Percentiles rank a stretch among this genome's conserved stretches.
These are phyloP conservation scores for Candida sp. DNA, from an alignment of 1,139 yeast species.

Conservation along the genomic window DNA sequence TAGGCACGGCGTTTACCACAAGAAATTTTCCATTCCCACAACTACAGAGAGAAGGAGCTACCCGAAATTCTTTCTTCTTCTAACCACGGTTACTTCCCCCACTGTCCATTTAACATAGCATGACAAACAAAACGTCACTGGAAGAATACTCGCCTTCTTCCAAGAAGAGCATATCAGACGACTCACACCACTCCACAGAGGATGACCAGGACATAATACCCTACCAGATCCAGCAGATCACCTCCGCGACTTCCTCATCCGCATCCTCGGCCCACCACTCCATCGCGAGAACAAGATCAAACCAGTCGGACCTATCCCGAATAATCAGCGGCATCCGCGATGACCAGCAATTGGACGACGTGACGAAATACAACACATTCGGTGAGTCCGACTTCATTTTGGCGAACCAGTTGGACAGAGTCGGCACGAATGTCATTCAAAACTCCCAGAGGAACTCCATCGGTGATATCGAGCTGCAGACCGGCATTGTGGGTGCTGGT, in stretches of 20 bases:
- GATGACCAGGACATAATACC: background rate
- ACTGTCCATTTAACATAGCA: too few relatives aligned
- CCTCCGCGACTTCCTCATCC: background rate
- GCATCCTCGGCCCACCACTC: background rate
- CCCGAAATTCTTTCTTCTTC: too few relatives aligned
- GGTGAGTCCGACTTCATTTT: slow-evolving; percentile 26
- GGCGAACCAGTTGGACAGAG: slow-evolving; percentile 24
- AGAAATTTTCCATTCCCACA: too few relatives aligned
- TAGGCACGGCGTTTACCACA: too few relatives aligned
- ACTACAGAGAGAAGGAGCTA: too few relatives aligned
- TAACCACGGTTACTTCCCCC: too few relatives aligned
- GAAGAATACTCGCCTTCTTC: background rate
- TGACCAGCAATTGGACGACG: slow-evolving; percentile 28
- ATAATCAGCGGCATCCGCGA: slow-evolving; percentile 37
- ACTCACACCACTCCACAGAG: slow-evolving; percentile 4
- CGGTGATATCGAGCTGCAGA: slow-evolving; percentile 5
- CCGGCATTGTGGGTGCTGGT: background rate
- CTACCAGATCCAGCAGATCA: background rate
- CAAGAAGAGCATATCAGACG: slow-evolving; percentile 1
- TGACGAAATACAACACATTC: slow-evolving; percentile 21
- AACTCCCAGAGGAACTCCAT: slow-evolving; percentile 8
- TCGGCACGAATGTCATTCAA: slow-evolving; percentile 11
- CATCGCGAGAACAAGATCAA: slow-evolving; percentile 14
- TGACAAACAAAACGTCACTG: background rate
- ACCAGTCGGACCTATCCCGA: slow-evolving; percentile 29